phyloP scores from a whole-genome alignment of 2,329 filamentous ascomycete species.

The Fusarium tjaetaba region DNA sequence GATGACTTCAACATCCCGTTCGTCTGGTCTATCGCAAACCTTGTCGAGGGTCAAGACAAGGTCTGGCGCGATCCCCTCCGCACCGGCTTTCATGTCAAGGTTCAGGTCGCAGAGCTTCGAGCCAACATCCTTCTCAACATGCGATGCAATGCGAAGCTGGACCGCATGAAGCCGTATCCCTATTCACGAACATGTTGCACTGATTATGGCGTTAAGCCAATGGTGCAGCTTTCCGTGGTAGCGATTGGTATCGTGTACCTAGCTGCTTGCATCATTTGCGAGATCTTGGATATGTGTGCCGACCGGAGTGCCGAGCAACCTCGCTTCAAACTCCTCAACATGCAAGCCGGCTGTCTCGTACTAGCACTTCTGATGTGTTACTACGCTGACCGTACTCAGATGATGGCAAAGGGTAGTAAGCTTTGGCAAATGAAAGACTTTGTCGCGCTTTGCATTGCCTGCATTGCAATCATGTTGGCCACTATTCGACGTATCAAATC shows the following conservation, averaged over 20 bases:
- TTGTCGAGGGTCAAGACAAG: slow-evolving; percentile 23
- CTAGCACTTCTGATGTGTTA: slow-evolving; percentile 39
- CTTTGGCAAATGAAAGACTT: slow-evolving; percentile 27
- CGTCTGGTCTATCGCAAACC: slow-evolving; percentile 5
- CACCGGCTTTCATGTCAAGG: slow-evolving; percentile 44
- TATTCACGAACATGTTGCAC: slow-evolving; percentile 63
- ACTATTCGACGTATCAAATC: slow-evolving; percentile 18
- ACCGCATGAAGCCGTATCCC: slow-evolving; percentile 47
- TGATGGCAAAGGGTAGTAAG: slow-evolving; percentile 38
- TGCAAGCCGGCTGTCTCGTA: slow-evolving; percentile 36
- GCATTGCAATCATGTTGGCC: not conserved
- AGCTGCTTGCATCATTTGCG: slow-evolving; percentile 20
- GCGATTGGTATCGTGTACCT: slow-evolving; percentile 24
- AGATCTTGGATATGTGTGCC: slow-evolving; percentile 7
- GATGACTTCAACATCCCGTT: slow-evolving; percentile 18
- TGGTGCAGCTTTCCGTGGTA: slow-evolving; percentile 26
- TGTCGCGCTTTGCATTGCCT: slow-evolving; percentile 4
- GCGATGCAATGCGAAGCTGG: slow-evolving; percentile 58
- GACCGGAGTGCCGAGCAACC: not conserved
- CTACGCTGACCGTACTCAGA: slow-evolving; percentile 42
- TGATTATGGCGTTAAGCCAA: slow-evolving; percentile 50
- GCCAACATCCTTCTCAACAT: slow-evolving; percentile 60
- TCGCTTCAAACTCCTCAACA: slow-evolving; percentile 24
- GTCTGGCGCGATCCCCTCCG: slow-evolving; percentile 30
- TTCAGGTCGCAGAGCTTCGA: slow-evolving; percentile 42